Conservation (phyloP, 257 asterid species). For the Plectranthus barbatus region DNA sequence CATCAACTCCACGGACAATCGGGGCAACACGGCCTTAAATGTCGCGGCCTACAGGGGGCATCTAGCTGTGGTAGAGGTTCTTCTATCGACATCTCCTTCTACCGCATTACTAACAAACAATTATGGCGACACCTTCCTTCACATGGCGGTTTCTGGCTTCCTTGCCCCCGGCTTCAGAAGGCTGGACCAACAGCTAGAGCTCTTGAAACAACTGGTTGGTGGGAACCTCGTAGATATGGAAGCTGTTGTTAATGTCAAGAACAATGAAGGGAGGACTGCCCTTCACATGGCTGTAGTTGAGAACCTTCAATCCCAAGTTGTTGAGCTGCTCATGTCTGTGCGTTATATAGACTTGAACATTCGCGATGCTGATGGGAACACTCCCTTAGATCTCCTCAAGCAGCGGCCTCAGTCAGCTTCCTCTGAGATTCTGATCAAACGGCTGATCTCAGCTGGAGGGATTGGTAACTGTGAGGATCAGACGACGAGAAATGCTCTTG, state of each 20-base stretch:
- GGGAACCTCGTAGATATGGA: slow-evolving; percentile 28
- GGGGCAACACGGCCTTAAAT: slow-evolving; percentile 68
- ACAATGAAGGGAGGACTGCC: slow-evolving; percentile 72
- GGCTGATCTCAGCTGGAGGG: slow-evolving; percentile 72
- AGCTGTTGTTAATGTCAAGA: slow-evolving; percentile 48
- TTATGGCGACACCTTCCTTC: slow-evolving; percentile 72
- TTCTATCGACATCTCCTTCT: slow-evolving; percentile 41
- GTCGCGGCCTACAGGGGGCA: slow-evolving; percentile 79
- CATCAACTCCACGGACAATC: slow-evolving; percentile 38
- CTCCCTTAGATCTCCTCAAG: slow-evolving; percentile 71
- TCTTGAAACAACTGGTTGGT: slow-evolving; percentile 39
- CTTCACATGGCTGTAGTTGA: slow-evolving; percentile 72
- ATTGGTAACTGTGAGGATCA: slow-evolving; percentile 36
- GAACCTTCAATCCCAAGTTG: slow-evolving; percentile 52
- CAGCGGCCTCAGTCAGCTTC: slow-evolving; percentile 52
- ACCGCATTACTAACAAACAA: slow-evolving; percentile 30
- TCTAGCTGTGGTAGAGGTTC: slow-evolving; percentile 39
- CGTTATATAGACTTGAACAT: slow-evolving; percentile 43
- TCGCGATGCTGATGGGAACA: slow-evolving; percentile 59
- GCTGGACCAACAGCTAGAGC: slow-evolving; percentile 57
- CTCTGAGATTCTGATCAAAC: slow-evolving; percentile 62
- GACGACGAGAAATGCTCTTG: slow-evolving; percentile 32
- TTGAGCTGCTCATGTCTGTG: slow-evolving; percentile 68
- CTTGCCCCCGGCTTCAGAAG: slow-evolving; percentile 58
- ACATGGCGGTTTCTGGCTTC: slow-evolving; percentile 83